These are phyloP conservation scores for Auricularia cornea DNA, from an alignment of 768 basidiomycete species.

Conservation along the genomic window DNA sequence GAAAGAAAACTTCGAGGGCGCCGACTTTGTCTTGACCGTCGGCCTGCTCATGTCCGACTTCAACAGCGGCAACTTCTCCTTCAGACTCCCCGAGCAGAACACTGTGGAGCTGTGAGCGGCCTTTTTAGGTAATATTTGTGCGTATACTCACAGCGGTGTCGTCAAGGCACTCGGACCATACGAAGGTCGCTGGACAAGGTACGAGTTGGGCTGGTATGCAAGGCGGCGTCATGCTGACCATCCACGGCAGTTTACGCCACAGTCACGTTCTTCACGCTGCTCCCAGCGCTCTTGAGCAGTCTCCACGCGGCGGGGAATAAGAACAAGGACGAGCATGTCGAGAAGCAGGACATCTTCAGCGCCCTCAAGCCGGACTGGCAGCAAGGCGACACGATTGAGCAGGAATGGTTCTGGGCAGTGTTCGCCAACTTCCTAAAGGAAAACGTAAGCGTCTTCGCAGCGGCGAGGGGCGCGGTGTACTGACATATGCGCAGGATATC, in stretches of 20 bases:
- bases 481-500: background rate
- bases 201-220: background rate
- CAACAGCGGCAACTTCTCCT: background rate
- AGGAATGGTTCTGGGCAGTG: background rate
- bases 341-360: background rate
- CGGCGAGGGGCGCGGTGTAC: too few relatives aligned
- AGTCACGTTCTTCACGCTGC: slow-evolving; percentile 1
- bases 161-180: background rate
- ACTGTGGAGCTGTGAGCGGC: slow-evolving; percentile 19
- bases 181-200: background rate
- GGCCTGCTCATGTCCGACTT: background rate
- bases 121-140: too few relatives aligned
- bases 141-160: too few relatives aligned
- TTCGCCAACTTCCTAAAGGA: background rate
- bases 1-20: background rate
- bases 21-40: background rate
- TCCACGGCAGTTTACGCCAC: background rate
- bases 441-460: background rate
- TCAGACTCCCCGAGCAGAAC: background rate
- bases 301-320: background rate
- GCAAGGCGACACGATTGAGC: background rate
- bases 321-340: background rate
- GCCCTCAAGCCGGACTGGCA: background rate
- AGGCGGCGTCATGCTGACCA: background rate
- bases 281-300: background rate